Base-by-base conservation (phyloP, 169 alveolate species). In the Neospora caninum region DNA sequence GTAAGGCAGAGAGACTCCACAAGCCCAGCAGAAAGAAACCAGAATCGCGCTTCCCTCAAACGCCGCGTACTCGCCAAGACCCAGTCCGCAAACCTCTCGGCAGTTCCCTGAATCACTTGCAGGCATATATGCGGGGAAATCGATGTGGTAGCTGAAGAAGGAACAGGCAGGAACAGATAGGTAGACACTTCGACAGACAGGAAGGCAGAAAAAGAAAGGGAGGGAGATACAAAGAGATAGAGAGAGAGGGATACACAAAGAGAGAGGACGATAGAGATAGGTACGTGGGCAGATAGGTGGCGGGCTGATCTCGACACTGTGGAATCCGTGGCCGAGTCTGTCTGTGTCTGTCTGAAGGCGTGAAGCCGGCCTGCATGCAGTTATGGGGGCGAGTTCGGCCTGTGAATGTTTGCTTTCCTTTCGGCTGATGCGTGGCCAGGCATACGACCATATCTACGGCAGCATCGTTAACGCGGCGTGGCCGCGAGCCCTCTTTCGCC, bases 401-500 rank as follows among this genome's bases (percentile, higher is more conserved):
- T 7, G 58, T 49, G 58, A 49, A 7, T 4, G 4, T 13, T 49
- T 49, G 58, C 4, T 49, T 49, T 49, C 13, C 58, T 49, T 49
- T 13, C 58, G 4, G 58, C 58, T 13, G 58, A 29, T 78, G 86
- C n/a, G 86, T n/a, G 31, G n/a, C 39, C 80, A 92, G 95, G 95
- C 95, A 0, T 92, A 92, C 82, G 80, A 82, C 70, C 95, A 92
- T 80, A 84, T 92, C n/a, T 92, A 92, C 73, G 95, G 95, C 43
- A 80, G 88, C 36, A 88, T 92, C 34, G 95, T 92, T 88, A 58
- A 92, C 54, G 88, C 88, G 64, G 95, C 95, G 10, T 92, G 95
- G 95, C 95, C 95, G 41, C 95, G 95, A 31, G 95, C 95, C 38
- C 78, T 92, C 45, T 92, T 82, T 82, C 43, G 95, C 29, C 95